Conservation (phyloP, 257 asterid genomes). For the Solanum neorickii region DNA sequence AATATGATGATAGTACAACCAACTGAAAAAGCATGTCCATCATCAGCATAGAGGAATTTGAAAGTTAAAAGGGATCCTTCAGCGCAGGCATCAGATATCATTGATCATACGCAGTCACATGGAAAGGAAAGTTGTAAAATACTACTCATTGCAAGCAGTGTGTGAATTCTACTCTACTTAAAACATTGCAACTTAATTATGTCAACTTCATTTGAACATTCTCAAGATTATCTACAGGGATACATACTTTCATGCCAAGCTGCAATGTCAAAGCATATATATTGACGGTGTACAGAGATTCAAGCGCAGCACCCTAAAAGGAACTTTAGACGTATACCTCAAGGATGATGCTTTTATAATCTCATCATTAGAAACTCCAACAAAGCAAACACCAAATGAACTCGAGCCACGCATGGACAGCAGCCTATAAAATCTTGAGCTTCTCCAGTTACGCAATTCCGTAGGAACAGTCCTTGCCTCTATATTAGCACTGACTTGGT, state of each 20-base stretch:
- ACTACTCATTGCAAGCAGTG: not conserved
- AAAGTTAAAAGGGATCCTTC: not conserved
- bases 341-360: slow-evolving; percentile 24
- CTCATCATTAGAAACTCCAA: slow-evolving; percentile 28
- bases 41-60: not conserved
- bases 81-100: not conserved
- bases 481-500: slow-evolving; percentile 12
- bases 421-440: slow-evolving; percentile 20
- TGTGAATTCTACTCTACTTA: not conserved
- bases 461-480: slow-evolving; percentile 36
- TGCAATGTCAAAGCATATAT: not conserved
- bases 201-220: not conserved
- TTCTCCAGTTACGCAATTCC: slow-evolving; percentile 23
- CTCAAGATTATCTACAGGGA: slow-evolving; percentile 1
- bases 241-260: not conserved
- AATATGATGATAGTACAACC: not conserved
- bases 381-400: slow-evolving; percentile 19
- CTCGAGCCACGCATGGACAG: slow-evolving; percentile 9
- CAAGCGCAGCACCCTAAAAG: slow-evolving; percentile 12
- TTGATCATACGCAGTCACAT: not conserved
- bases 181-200: not conserved
- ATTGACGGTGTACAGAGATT: slow-evolving; percentile 3
- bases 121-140: not conserved
- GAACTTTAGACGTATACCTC: slow-evolving; percentile 22
- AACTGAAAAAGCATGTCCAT: not conserved